Evolutionary conservation across 495 filamentous ascomycete species (phyloP), one percentile per base, ranked within the genome.

Genomic region (Copromyces sp.): DNA sequence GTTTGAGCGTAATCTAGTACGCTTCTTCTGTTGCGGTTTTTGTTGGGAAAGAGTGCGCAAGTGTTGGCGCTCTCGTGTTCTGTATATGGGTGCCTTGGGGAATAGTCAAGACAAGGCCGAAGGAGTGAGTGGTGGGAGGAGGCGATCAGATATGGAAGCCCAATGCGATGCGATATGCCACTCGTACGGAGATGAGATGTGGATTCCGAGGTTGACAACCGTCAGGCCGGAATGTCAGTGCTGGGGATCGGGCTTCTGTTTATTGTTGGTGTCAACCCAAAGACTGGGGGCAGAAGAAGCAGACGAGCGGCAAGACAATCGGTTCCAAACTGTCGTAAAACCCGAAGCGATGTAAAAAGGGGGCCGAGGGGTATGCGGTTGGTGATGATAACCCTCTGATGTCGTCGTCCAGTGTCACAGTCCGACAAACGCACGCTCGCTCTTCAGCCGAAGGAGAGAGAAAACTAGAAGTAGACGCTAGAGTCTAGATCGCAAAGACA

Each of bases 1-100:
- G 29, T 37, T 17, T 35, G 17, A 37, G 53, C 53, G 53, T 65
- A 65, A 73, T 75, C 73, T 73, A 71, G 16, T 38, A 24, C 53
- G 53, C 37, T 70, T 39, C 20, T 29, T 29, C 20, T 59, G 20
- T 59, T 59, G 20, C 47, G 47, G 47, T 6, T 59, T 20, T 20
- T 11, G 71, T 68, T 7, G 9, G 39, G 29, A 65, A 9, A n/a
- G 40, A 70, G 44, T 45, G 39, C 14, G 42, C 38, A 53, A 20
- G 37, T 70, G 47, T 9, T 45, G 44, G 44, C n/a, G 45, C 24
- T 32, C 37, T 42, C 9, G 68, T n/a, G 20, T 29, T 37, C 39
- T 69, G 11, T 59, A 29, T 35, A 35, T 3, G 40, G n/a, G 20
- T 68, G 41, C 39, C 29, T 65, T 40, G 32, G 24, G 29, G 29